A percentile compares a stretch with the other conserved stretches of the same genome.
These are phyloP conservation scores for Gonapodya prolifera DNA, from an alignment of 192 early-diverging fungal species.

Conservation along the genomic window DNA sequence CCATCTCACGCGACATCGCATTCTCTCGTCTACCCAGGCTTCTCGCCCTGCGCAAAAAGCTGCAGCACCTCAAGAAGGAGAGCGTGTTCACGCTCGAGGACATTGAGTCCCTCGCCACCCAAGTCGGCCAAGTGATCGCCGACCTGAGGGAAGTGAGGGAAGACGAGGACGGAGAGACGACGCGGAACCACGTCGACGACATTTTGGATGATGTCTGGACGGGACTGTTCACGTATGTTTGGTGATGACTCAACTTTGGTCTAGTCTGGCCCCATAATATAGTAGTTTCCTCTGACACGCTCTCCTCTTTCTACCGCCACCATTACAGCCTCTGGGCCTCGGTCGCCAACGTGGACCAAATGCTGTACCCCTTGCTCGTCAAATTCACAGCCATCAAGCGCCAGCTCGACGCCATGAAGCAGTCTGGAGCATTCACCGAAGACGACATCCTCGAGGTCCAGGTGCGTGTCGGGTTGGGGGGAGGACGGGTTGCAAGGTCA, in stretches of 20 bases:
- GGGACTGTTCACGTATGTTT: background rate
- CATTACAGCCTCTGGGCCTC: background rate
- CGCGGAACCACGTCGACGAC: background rate
- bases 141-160: background rate
- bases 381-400: background rate
- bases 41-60: background rate
- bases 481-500: no score
- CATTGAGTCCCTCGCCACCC: background rate
- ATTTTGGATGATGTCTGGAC: background rate
- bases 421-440: background rate
- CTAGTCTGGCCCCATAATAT: background rate
- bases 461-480: background rate
- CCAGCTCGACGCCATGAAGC: constrained; percentile 1
- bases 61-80: background rate
- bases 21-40: background rate
- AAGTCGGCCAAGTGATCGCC: background rate
- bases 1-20: background rate
- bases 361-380: background rate
- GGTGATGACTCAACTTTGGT: background rate
- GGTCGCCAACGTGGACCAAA: background rate
- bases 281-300: background rate
- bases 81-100: background rate
- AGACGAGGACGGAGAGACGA: background rate
- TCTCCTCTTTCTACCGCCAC: background rate
- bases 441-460: background rate